phyloP scores from a whole-genome alignment of 257 asterid genomes.

The Orobanche coerulescens region DNA sequence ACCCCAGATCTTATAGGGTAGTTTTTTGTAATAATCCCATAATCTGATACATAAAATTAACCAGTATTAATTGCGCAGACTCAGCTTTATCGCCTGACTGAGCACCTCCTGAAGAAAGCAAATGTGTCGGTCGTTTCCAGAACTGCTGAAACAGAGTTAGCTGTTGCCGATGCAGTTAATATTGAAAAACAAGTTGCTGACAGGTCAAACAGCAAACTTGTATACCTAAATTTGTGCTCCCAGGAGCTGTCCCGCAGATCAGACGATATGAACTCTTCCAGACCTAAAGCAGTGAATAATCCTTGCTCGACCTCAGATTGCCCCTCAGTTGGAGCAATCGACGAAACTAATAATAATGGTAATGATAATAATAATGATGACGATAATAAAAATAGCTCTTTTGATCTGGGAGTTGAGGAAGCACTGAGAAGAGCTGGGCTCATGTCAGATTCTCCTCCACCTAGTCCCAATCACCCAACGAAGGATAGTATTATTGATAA shows the following conservation, averaged over 20 bases:
- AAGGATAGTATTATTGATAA: slow-evolving; percentile 28
- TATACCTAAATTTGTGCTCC: slow-evolving; percentile 78
- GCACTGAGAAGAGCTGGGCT: slow-evolving; percentile 85
- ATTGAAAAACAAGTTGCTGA: slow-evolving; percentile 81
- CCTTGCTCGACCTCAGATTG: slow-evolving; percentile 36
- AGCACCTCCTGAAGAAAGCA: slow-evolving; percentile 73
- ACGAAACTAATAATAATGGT: slow-evolving; percentile 24
- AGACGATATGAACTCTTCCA: slow-evolving; percentile 25
- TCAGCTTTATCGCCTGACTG: slow-evolving; percentile 89
- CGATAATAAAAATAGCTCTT: slow-evolving; percentile 14
- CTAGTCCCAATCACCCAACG: slow-evolving; percentile 47
- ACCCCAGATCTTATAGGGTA: too few species aligned
- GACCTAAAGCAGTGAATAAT: slow-evolving; percentile 31
- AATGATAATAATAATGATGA: background rate
- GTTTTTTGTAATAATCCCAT: too few species aligned
- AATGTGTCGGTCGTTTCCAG: slow-evolving; percentile 42
- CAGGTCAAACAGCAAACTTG: slow-evolving; percentile 87
- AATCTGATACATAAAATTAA: slow-evolving; percentile 18
- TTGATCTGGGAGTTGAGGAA: slow-evolving; percentile 52
- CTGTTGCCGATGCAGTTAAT: slow-evolving; percentile 90
- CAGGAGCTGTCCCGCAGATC: slow-evolving; percentile 74
- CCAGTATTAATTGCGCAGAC: slow-evolving; percentile 37
- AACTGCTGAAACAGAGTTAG: slow-evolving; percentile 91
- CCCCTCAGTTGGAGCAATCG: slow-evolving; percentile 28
- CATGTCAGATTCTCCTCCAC: slow-evolving; percentile 86